These are phyloP conservation scores for Canariomyces notabilis DNA, from an alignment of 2,329 filamentous ascomycete species.

Conservation along the genomic window DNA sequence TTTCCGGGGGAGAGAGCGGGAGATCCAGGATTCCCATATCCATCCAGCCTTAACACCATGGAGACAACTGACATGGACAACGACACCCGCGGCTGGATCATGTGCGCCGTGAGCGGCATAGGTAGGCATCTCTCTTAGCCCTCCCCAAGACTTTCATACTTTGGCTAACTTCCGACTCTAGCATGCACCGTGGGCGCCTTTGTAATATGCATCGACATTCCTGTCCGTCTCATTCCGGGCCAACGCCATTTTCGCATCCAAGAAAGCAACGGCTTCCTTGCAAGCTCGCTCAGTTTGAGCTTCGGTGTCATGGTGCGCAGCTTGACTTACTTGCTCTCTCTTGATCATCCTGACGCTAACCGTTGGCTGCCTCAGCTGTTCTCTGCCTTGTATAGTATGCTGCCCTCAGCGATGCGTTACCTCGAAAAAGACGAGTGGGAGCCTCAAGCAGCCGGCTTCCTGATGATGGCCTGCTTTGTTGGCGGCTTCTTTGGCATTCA, in stretches of 20 bases:
- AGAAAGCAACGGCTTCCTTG: constrained; percentile 83
- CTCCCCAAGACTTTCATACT: background rate
- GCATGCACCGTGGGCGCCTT: constrained; percentile 70
- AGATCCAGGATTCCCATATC: background rate
- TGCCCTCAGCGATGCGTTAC: constrained; percentile 79
- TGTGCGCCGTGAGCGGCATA: constrained; percentile 76
- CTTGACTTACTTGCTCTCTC: constrained; percentile 1
- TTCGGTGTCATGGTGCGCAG: constrained; percentile 89
- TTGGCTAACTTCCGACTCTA: constrained; percentile 24
- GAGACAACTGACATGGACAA: constrained; percentile 52
- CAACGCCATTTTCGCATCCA: constrained; percentile 78
- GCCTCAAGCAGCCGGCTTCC: constrained; percentile 61
- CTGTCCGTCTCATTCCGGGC: constrained; percentile 68
- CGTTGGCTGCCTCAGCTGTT: constrained; percentile 60
- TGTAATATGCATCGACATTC: constrained; percentile 79
- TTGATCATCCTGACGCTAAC: constrained; percentile 5
- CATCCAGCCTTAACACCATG: constrained; percentile 32
- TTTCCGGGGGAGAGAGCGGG: background rate
- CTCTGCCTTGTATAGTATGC: constrained; percentile 87
- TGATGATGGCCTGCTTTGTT: constrained; percentile 65
- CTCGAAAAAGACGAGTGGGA: constrained; percentile 64
- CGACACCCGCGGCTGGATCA: constrained; percentile 90
- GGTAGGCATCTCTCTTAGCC: constrained; percentile 44
- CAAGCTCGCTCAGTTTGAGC: constrained; percentile 82
- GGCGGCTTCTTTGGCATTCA: constrained; percentile 72